A percentile compares a stretch with the other conserved stretches of the same genome.
Conservation (phyloP, 371 early-diverging fungal species). For the Mucor ambiguus region DNA sequence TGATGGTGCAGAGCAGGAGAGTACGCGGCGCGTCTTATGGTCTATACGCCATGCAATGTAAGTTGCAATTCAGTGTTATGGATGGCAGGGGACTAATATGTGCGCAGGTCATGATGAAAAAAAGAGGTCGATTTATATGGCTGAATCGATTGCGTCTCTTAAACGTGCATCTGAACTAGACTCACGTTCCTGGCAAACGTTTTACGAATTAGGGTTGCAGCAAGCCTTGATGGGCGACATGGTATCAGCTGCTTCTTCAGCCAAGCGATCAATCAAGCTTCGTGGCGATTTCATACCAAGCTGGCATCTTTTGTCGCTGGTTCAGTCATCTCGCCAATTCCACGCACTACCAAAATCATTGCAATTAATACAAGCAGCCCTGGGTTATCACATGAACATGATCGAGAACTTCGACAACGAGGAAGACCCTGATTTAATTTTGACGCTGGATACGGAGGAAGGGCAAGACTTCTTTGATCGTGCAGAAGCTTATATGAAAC, state of each 20-base stretch:
- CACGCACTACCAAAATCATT: slow-evolving; percentile 56
- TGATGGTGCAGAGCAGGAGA: slow-evolving; percentile 19
- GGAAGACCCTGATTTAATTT: slow-evolving; percentile 8
- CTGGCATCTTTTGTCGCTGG: slow-evolving; percentile 85
- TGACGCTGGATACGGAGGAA: slow-evolving; percentile 12
- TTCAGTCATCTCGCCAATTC: slow-evolving; percentile 62
- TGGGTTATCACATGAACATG: slow-evolving; percentile 26
- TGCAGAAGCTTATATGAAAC: slow-evolving; percentile 29
- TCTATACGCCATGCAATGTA: slow-evolving; percentile 20
- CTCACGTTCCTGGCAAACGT: slow-evolving; percentile 55
- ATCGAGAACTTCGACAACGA: slow-evolving; percentile 9
- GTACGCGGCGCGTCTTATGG: slow-evolving; percentile 17
- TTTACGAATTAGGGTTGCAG: slow-evolving; percentile 80
- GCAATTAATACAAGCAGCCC: slow-evolving; percentile 70
- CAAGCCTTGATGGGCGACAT: slow-evolving; percentile 80
- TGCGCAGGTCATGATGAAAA: slow-evolving; percentile 49
- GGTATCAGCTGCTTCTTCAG: slow-evolving; percentile 54
- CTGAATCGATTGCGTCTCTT: slow-evolving; percentile 60
- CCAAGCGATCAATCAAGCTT: slow-evolving; percentile 64
- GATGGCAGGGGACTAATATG: not conserved
- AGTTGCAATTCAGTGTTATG: not conserved
- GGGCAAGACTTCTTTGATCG: slow-evolving; percentile 26
- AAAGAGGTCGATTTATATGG: slow-evolving; percentile 60
- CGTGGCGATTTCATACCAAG: slow-evolving; percentile 70
- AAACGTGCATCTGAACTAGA: slow-evolving; percentile 54